Evolutionary conservation across 2,329 filamentous ascomycete species (phyloP), one percentile per base, ranked within the genome.

Genomic region (Claviceps digitariae): DNA sequence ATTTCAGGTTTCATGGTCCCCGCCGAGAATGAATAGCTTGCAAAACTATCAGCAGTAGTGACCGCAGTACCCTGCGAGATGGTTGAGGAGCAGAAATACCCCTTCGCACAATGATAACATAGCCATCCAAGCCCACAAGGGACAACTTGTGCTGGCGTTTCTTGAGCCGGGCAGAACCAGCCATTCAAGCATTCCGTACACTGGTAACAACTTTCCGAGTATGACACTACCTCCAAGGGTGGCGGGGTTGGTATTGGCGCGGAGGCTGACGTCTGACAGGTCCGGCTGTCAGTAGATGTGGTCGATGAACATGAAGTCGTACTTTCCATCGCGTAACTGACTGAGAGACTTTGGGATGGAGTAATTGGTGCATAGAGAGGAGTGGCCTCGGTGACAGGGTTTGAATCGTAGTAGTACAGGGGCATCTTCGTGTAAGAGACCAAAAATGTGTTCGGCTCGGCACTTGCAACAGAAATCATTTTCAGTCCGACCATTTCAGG

Each of bases 111-210:
- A 43, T 66, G 63, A 40, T 62, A 62, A 25, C 65, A 67, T 23
- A 63, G 63, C 64, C 64, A 66, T 6, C 64, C 64, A 41, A 61
- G 54, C 0, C 63, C 64, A 43, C 64, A 66, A 2, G 63, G 59
- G 3, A 59, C 61, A 7, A 50, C 55, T 36, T 63, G 62, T 25
- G 63, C 58, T n/a, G 63, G 63, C 2, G 65, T 66, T 53, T 66
- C 60, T 44, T 59, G 55, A 6, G 64, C 63, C 43, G 64, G 64
- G 49, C 63, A 66, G 45, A 66, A 66, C 63, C 63, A 63, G 6
- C 64, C 63, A 44, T 65, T 56, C 6, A 62, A 57, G 40, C 64
- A 67, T 20, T 66, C 63, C 2, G 56, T 50, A 50, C 64, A 67
- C 5, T 54, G 56, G 40, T 62, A 64, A 0, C 65, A 64, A 44